A percentile compares a stretch with the other conserved stretches of the same genome.
Conservation (phyloP, 768 basidiomycete genomes). For the Lactifluus pinguis region DNA sequence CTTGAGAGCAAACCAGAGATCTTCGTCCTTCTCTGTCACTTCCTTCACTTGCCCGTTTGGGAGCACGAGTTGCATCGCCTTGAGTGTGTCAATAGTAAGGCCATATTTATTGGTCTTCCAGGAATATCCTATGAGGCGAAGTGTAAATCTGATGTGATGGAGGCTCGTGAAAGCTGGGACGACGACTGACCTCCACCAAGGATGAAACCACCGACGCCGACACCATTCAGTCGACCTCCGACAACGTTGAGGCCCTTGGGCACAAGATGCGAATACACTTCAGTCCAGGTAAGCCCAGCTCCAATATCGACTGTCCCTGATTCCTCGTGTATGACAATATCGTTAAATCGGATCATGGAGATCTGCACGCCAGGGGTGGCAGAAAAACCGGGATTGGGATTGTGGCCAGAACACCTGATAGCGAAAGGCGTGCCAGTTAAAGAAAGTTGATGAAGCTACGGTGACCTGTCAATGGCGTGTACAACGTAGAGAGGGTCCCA, state of each 20-base stretch:
- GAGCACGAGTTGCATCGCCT: neutral
- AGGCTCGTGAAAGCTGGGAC: neutral
- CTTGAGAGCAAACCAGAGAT: constrained; percentile 1
- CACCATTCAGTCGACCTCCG: neutral
- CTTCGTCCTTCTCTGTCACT: neutral
- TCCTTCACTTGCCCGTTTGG: neutral
- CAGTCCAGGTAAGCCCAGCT: neutral
- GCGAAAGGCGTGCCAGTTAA: neutral
- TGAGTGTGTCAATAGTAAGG: neutral
- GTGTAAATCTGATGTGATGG: neutral
- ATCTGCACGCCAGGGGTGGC: neutral
- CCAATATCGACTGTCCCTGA: neutral
- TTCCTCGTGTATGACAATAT: neutral
- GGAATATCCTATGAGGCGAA: neutral
- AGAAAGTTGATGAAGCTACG: neutral
- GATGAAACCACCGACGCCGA: neutral
- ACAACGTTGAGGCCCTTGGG: neutral
- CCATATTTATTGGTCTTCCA: constrained; percentile 18
- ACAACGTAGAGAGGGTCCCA: no score
- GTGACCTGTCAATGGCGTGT: neutral
- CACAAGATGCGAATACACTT: neutral
- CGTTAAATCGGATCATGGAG: neutral
- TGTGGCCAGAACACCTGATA: neutral
- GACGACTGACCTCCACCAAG: neutral
- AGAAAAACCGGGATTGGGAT: neutral